Evolutionary conservation across 2,329 filamentous ascomycete genomes (phyloP).

Genomic region (Clonostachys sp.): DNA sequence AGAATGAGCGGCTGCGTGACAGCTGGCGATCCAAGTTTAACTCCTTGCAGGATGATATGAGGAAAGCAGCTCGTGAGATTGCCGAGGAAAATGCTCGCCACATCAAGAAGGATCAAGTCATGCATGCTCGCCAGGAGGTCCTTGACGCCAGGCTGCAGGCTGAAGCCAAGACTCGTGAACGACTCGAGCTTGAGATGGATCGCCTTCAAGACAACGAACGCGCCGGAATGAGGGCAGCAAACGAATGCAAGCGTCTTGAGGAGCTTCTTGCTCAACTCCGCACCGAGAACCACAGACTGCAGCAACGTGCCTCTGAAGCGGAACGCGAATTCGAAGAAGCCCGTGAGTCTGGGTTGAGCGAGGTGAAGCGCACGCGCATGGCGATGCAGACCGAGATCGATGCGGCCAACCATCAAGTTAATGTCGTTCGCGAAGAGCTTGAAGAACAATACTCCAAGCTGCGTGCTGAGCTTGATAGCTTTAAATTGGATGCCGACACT

Average conservation of each 20-base stretch:
- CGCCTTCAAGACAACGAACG: conserved; percentile 61
- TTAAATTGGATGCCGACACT: conserved; percentile 75
- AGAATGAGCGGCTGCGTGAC: conserved; percentile 80
- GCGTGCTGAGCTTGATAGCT: conserved; percentile 71
- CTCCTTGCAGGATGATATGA: conserved; percentile 83
- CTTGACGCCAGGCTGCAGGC: conserved; percentile 73
- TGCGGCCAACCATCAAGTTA: conserved; percentile 78
- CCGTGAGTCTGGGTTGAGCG: conserved; percentile 70
- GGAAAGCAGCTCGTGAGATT: conserved; percentile 70
- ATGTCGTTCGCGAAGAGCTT: conserved; percentile 74
- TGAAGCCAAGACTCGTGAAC: conserved; percentile 65
- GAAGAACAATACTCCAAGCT: conserved; percentile 73
- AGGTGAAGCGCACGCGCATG: conserved; percentile 76
- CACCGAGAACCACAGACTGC: conserved; percentile 66
- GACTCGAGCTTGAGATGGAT: conserved; percentile 62
- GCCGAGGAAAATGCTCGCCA: conserved; percentile 77
- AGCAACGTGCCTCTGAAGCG: conserved; percentile 62
- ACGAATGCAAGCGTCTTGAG: conserved; percentile 58
- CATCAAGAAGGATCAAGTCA: conserved; percentile 73
- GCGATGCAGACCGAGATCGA: conserved; percentile 80
- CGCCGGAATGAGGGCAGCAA: conserved; percentile 59
- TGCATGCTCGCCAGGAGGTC: conserved; percentile 74
- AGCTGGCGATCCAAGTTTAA: conserved; percentile 81
- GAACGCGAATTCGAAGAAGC: conserved; percentile 83
- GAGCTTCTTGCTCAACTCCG: conserved; percentile 49